phyloP scores from a whole-genome alignment of 2,329 filamentous ascomycete species.

The Ophiostoma himal-ulmi region DNA sequence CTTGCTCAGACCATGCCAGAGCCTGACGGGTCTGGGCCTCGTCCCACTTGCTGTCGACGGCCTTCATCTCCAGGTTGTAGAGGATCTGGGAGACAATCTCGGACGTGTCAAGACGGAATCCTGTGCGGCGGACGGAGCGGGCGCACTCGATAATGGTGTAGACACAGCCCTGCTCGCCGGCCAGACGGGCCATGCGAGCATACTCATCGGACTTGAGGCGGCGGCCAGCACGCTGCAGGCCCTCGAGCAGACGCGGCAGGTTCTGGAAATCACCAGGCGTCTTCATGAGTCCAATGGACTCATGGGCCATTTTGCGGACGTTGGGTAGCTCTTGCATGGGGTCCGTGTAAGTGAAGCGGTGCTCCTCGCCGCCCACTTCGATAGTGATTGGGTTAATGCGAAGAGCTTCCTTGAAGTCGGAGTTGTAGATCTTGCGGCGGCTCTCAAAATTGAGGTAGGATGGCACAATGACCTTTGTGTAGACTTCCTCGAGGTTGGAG shows the following conservation, averaged over 20 bases:
- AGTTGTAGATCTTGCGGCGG: slow-evolving; percentile 47
- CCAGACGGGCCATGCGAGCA: slow-evolving; percentile 39
- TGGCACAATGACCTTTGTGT: slow-evolving; percentile 57
- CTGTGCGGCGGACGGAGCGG: slow-evolving; percentile 42
- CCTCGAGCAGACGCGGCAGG: slow-evolving; percentile 47
- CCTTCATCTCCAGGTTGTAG: slow-evolving; percentile 38
- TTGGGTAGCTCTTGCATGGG: slow-evolving; percentile 39
- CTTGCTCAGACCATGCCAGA: slow-evolving; percentile 41
- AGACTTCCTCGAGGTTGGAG: slow-evolving; percentile 46
- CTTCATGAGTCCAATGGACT: slow-evolving; percentile 43
- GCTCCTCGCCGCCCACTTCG: slow-evolving; percentile 51
- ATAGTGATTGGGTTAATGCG: slow-evolving; percentile 51
- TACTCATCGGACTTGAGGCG: slow-evolving; percentile 34
- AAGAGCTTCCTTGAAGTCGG: slow-evolving; percentile 44
- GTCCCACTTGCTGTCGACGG: slow-evolving; percentile 36
- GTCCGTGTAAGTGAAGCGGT: slow-evolving; percentile 47
- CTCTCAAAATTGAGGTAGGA: slow-evolving; percentile 50
- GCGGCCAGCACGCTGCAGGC: slow-evolving; percentile 39
- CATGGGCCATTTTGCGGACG: slow-evolving; percentile 36
- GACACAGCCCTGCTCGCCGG: slow-evolving; percentile 39
- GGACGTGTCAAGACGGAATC: slow-evolving; percentile 38
- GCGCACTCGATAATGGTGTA: slow-evolving; percentile 47
- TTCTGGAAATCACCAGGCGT: slow-evolving; percentile 48
- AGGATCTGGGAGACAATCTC: slow-evolving; percentile 40
- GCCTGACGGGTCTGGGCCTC: slow-evolving; percentile 37